These are phyloP conservation scores for Candida sanyiensis DNA, from an alignment of 805 yeast species.

Conservation along the genomic window DNA sequence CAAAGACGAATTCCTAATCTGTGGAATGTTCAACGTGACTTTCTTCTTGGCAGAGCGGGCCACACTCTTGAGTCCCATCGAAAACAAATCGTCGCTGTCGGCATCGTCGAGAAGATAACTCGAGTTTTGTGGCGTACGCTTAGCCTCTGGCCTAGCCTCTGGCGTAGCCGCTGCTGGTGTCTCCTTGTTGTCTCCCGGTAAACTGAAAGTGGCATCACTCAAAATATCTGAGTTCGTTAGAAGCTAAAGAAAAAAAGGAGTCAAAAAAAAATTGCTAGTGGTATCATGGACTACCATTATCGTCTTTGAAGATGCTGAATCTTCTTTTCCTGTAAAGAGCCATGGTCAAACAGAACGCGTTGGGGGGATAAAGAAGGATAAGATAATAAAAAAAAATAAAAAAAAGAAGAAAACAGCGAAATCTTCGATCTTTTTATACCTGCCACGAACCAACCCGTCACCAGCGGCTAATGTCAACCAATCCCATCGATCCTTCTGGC, in stretches of 20 bases:
- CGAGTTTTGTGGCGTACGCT: too few species aligned
- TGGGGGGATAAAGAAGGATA: neutral
- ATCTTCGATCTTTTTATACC: neutral
- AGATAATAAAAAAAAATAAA: neutral
- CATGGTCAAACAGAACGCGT: too few species aligned
- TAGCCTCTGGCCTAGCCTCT: too few species aligned
- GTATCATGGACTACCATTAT: slow-evolving; percentile 11
- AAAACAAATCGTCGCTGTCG: slow-evolving; percentile 11
- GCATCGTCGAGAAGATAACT: slow-evolving; percentile 5
- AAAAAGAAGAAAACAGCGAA: neutral
- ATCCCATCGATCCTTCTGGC: slow-evolving; percentile 10
- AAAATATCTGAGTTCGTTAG: slow-evolving; percentile 9
- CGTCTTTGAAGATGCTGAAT: slow-evolving; percentile 23
- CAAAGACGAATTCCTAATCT: slow-evolving; percentile 2
- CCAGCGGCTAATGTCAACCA: slow-evolving; percentile 4
- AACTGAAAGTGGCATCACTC: slow-evolving; percentile 12
- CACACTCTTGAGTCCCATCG: slow-evolving; percentile 11
- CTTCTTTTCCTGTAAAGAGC: slow-evolving; percentile 19
- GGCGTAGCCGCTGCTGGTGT: neutral
- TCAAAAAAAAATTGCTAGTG: neutral
- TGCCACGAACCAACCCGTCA: too few species aligned
- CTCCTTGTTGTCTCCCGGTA: slow-evolving; percentile 7
- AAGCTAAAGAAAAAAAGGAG: too few species aligned
- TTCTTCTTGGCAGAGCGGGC: slow-evolving; percentile 9
- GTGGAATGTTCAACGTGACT: neutral